Evolutionary conservation across 2,329 filamentous ascomycete species (phyloP), one percentile per base, ranked within the genome.

Genomic region (Neoascochyta sp.): DNA sequence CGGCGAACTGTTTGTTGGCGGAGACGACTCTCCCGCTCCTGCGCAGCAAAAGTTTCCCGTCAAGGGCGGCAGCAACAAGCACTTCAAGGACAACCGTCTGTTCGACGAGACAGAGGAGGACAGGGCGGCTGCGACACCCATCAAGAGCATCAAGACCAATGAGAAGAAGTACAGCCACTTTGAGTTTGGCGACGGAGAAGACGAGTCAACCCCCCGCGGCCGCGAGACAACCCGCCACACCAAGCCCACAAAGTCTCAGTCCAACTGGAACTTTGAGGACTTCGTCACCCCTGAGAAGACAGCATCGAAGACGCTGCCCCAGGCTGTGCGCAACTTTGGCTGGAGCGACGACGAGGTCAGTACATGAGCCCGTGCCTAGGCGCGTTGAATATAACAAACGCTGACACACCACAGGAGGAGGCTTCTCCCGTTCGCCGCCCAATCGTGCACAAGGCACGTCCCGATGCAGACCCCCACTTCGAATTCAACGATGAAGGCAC

Each of bases 231-330:
- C 39, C 29, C 59, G 43, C 35, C 41, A 36, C 35, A 32, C 34
- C 12, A 31, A 48, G 41, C 40, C 51, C 35, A 32, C 45, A 42
- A 86, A 83, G 66, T 81, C 86, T 57, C 69, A 73, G 36, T 80
- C 80, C 43, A 81, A 86, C 41, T 95, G 90, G 88, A 79, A 80
- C 27, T 96, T 96, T 62, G 78, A 86, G 39, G 88, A 95, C 64
- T 94, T 94, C 51, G 69, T 70, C 10, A 95, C 89, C 0, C 90
- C 90, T 0, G 75, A 82, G 44, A 95, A 94, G 71, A 70, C 77
- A 26, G 71, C 75, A 4, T 67, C 72, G 24, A 84, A 82, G 61
- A 60, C 75, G 30, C 75, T 80, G 37, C 68, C 74, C 21, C 78
- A 87, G 54, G 80, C 92, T 39, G 74, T 81, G 38, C 82, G 85